Base-by-base conservation (phyloP, 257 asterid genomes). In the Capsicum rhomboideum region DNA sequence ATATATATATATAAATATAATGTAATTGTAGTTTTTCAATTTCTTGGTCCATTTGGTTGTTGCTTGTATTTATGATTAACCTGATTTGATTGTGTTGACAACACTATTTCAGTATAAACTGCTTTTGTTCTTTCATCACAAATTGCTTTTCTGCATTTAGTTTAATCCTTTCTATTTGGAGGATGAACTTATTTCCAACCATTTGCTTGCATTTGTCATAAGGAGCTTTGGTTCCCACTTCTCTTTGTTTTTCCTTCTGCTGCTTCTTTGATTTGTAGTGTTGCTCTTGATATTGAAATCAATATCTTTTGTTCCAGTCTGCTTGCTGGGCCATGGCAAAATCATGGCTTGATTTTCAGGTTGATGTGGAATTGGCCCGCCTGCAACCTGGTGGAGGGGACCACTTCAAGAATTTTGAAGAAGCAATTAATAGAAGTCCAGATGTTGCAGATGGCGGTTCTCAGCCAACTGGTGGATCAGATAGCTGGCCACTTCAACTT, bases 321-420 rank as follows among this genome's bases (percentile, higher is more conserved):
- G 99, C 99, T 81, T 97, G 99, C 91, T 97, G 99, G 99, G 98
- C 99, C 85, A 88, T 97, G 97, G 97, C 99, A 88, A 97, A 93
- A 79, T 93, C 99, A 79, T 97, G 99, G 99, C 97, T 97, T 84
- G 96, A 92, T 84, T 93, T 88, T 89, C 99, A 90, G 89, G 98
- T 95, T 89, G 99, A 97, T 87, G 87, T 91, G 83, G 92, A 88
- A 87, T 83, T 97, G 80, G 89, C 92, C 68, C 90, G 91, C 82
- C 64, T 83, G 54, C 91, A 92, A 81, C 97, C 93, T 29, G 96
- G 94, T 79, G 96, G 94, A 81, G 71, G 46, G 26, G 92, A 92
- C 81, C 92, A 85, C 82, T 86, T 90, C 84, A 92, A 91, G 91
- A 89, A 84, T 90, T 91, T 91, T 85, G 98, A 92, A 87, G 98